A percentile compares a stretch with the other conserved stretches of the same genome.
phyloP scores from a whole-genome alignment of 768 basidiomycete genomes.

The Hygrocybe coccinea region DNA sequence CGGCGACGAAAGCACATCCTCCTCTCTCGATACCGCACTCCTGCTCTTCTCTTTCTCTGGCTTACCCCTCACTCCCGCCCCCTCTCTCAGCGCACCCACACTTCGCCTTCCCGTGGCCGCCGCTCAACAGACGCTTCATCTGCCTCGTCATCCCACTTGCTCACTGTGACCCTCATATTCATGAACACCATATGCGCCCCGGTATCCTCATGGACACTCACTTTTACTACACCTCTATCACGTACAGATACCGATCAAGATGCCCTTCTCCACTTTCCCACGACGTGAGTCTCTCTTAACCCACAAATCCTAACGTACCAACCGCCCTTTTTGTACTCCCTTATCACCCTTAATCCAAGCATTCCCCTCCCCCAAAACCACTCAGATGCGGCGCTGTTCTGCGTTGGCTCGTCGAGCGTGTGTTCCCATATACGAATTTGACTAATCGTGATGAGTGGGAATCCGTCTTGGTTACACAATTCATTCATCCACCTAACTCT shows the following conservation, averaged over 20 bases:
- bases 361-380: constrained; percentile 80
- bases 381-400: constrained; percentile 87
- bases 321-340: constrained; percentile 61
- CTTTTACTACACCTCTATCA: constrained; percentile 82
- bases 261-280: constrained; percentile 88
- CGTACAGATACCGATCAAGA: constrained; percentile 86
- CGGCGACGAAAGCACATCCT: constrained; percentile 44
- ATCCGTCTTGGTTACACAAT: too few relatives aligned
- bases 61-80: too few relatives aligned
- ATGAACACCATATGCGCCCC: constrained; percentile 45
- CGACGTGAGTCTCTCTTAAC: constrained; percentile 96
- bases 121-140: constrained; percentile 90
- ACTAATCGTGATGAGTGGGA: too few relatives aligned
- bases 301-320: background rate
- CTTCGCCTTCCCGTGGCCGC: background rate
- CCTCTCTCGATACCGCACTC: background rate
- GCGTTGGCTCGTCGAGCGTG: constrained; percentile 81
- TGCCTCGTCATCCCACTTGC: constrained; percentile 93
- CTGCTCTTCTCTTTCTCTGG: background rate
- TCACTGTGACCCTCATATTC: too few relatives aligned
- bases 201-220: constrained; percentile 84
- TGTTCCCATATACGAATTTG: constrained; percentile 97
- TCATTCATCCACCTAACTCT: too few relatives aligned
- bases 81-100: too few relatives aligned
- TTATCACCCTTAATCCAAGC: constrained; percentile 86